Conservation (phyloP, 768 basidiomycete species). For the Phanerochaete carnosa region DNA sequence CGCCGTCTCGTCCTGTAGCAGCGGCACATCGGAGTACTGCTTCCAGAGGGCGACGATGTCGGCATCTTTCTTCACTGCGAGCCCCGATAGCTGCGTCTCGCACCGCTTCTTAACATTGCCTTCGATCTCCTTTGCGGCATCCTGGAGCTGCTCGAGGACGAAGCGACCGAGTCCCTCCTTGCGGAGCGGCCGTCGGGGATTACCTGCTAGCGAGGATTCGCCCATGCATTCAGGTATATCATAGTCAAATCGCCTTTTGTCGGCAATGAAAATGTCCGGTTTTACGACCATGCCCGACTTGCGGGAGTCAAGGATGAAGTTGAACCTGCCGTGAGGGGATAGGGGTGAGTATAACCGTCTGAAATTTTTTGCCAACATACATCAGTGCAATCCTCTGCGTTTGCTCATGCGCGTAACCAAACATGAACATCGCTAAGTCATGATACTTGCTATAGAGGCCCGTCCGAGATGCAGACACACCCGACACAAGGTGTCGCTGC, state of each 20-base stretch:
- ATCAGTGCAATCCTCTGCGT: conserved; percentile 62
- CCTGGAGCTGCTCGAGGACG: conserved; percentile 42
- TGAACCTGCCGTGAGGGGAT: conserved; percentile 44
- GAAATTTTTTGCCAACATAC: conserved; percentile 34
- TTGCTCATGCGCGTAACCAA: conserved; percentile 44
- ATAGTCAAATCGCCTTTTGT: conserved; percentile 35
- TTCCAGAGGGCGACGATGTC: conserved; percentile 41
- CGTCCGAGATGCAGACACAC: conserved; percentile 47
- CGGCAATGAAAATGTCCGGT: conserved; percentile 34
- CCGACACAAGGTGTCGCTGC: conserved; percentile 44
- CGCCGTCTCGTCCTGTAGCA: conserved; percentile 33
- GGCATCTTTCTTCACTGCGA: conserved; percentile 6
- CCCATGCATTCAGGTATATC: conserved; percentile 28
- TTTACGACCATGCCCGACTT: conserved; percentile 65
- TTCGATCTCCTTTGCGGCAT: conserved; percentile 36
- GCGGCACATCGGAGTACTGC: conserved; percentile 18
- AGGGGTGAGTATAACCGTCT: not conserved
- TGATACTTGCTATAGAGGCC: conserved; percentile 65
- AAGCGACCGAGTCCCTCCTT: conserved; percentile 21
- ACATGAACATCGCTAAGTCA: conserved; percentile 46
- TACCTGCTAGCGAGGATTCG: not conserved
- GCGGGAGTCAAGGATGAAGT: conserved; percentile 60
- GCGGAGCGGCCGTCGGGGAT: not conserved
- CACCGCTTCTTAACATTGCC: conserved; percentile 36
- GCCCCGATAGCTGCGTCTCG: conserved; percentile 17